These are phyloP conservation scores for Salicornia ramosissima DNA, from an alignment of 148 eudicot species.

Conservation along the genomic window DNA sequence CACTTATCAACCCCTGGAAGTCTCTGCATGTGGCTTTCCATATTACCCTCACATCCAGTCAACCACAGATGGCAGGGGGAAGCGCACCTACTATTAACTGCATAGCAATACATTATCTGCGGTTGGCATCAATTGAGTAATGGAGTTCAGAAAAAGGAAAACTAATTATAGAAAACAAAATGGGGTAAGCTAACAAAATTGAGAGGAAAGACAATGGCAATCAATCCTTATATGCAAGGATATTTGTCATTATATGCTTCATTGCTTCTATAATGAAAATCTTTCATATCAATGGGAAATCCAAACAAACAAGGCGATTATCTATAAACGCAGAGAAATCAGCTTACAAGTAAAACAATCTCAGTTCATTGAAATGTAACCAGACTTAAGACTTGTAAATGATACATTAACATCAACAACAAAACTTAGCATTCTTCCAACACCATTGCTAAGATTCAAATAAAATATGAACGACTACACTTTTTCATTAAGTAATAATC, in stretches of 20 bases:
- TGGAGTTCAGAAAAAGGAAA: background rate
- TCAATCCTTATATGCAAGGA: background rate
- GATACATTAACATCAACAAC: background rate
- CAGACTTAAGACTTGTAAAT: too few relatives aligned
- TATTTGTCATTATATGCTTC: background rate
- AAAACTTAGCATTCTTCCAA: background rate
- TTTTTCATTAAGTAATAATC: background rate
- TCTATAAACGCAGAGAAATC: background rate
- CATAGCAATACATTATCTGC: constrained; percentile 95
- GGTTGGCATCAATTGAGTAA: constrained; percentile 19
- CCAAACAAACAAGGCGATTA: background rate
- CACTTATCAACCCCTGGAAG: constrained; percentile 87
- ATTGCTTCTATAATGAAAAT: background rate
- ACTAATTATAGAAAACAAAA: background rate
- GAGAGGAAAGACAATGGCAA: background rate
- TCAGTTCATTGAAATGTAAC: background rate
- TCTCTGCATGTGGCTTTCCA: constrained; percentile 53
- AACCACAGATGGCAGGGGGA: constrained; percentile 82
- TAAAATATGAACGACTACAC: background rate
- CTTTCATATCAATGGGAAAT: background rate
- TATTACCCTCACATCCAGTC: constrained; percentile 71
- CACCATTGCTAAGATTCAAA: background rate
- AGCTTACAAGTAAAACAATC: background rate
- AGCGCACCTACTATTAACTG: constrained; percentile 61
- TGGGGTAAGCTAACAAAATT: background rate